Evolutionary conservation across 495 filamentous ascomycete species (phyloP).

Genomic region (Haplographium delicatum): DNA sequence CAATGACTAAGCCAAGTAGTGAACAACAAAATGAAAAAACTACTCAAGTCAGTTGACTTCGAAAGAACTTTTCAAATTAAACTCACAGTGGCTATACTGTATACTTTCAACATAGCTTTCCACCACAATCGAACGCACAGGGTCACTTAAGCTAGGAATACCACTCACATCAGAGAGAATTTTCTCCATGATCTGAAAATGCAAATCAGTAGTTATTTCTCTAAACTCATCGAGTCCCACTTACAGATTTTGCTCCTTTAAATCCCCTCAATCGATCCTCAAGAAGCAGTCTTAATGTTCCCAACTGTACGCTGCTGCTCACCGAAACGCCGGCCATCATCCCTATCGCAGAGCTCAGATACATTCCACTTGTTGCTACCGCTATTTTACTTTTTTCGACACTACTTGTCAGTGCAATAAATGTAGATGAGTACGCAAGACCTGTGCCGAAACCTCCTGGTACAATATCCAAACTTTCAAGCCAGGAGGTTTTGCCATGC

Average conservation of each 20-base stretch:
- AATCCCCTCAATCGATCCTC: background rate
- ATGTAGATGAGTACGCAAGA: constrained; percentile 44
- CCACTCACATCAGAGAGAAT: constrained; percentile 3
- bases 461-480: constrained; percentile 58
- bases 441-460: constrained; percentile 55
- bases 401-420: constrained; percentile 49
- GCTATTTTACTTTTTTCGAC: constrained; percentile 47
- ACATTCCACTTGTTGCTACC: constrained; percentile 49
- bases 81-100: constrained; percentile 13
- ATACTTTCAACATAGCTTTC: constrained; percentile 11
- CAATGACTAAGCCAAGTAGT: background rate
- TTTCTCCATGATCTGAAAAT: constrained; percentile 5
- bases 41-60: background rate
- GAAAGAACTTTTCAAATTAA: background rate
- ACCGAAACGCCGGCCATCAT: constrained; percentile 47
- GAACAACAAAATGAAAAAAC: constrained; percentile 6
- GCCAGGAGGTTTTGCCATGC: constrained; percentile 54
- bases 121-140: constrained; percentile 1
- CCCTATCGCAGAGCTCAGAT: constrained; percentile 43
- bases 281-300: background rate
- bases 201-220: background rate
- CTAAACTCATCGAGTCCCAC: background rate
- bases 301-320: constrained; percentile 37
- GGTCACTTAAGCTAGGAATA: background rate
- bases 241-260: background rate